Conservation (phyloP, 192 early-diverging fungal genomes). For the Rhizoclosmatium sp. region DNA sequence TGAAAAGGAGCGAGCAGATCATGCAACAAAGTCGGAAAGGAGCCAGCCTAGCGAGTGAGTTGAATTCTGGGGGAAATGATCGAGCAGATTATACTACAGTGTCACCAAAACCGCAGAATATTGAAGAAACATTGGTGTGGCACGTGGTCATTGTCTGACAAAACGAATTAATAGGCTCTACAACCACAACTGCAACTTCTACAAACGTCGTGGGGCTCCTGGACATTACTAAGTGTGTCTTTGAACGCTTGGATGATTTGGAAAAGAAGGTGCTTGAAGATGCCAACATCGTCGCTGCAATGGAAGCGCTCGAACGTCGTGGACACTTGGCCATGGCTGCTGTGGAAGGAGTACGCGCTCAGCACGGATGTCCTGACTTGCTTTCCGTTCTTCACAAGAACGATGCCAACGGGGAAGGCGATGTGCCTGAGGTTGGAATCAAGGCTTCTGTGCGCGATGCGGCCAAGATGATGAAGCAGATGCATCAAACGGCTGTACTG, state of each 20-base stretch:
- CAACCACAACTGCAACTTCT: slow-evolving; percentile 69
- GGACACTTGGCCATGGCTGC: slow-evolving; percentile 50
- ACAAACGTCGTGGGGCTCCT: slow-evolving; percentile 56
- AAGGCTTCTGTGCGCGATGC: slow-evolving; percentile 55
- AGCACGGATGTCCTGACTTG: slow-evolving; percentile 93
- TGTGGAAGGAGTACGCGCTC: slow-evolving; percentile 43
- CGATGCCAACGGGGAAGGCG: slow-evolving; percentile 31
- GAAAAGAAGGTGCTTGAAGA: slow-evolving; percentile 63
- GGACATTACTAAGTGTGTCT: slow-evolving; percentile 63
- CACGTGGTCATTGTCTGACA: background rate
- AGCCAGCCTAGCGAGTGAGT: too few species aligned
- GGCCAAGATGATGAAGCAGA: slow-evolving; percentile 50
- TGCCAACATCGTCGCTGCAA: slow-evolving; percentile 62
- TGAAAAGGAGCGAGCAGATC: too few species aligned
- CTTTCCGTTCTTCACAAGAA: slow-evolving; percentile 72
- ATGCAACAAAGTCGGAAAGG: too few species aligned
- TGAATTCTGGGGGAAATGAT: too few species aligned
- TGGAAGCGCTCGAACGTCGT: slow-evolving; percentile 61
- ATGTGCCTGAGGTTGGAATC: slow-evolving; percentile 46
- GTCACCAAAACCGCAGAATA: too few species aligned
- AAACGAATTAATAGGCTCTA: slow-evolving; percentile 43
- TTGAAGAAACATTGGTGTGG: too few species aligned
- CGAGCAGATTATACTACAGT: too few species aligned
- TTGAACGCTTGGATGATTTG: slow-evolving; percentile 56
- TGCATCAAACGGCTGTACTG: slow-evolving; percentile 56